These are phyloP conservation scores for Forsythia viridissima DNA, from an alignment of 257 asterid species.

Conservation along the genomic window DNA sequence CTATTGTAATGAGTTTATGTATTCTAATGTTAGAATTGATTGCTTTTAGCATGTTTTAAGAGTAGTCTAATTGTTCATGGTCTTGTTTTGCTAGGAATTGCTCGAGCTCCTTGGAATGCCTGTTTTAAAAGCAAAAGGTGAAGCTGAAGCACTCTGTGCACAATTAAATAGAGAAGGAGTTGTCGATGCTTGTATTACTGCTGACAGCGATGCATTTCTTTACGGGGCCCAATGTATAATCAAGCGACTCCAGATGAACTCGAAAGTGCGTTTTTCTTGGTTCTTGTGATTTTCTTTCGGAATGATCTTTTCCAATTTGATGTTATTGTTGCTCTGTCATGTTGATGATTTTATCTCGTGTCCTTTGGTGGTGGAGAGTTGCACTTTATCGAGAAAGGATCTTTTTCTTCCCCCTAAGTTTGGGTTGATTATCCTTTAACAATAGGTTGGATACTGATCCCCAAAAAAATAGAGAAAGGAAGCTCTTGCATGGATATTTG, in stretches of 20 bases:
- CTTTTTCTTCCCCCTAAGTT: not conserved
- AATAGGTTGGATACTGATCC: not conserved
- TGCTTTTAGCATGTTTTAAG: slow-evolving; percentile 2
- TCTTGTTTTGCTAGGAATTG: slow-evolving; percentile 56
- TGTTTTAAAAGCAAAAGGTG: slow-evolving; percentile 77
- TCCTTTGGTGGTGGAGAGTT: slow-evolving; percentile 6
- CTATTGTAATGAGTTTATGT: not conserved
- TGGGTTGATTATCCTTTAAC: not conserved
- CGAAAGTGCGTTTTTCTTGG: slow-evolving; percentile 49
- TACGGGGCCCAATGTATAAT: slow-evolving; percentile 84
- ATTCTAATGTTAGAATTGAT: not conserved
- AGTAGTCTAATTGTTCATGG: slow-evolving; percentile 18
- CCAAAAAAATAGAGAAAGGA: not conserved
- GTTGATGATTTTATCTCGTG: not conserved
- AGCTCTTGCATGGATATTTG: not conserved
- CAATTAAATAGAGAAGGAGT: slow-evolving; percentile 76
- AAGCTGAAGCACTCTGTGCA: slow-evolving; percentile 98
- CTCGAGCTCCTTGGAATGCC: slow-evolving; percentile 94
- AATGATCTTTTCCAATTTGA: slow-evolving; percentile 2
- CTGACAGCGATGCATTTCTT: slow-evolving; percentile 91
- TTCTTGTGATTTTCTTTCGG: slow-evolving; percentile 12
- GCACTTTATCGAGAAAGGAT: not conserved
- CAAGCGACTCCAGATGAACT: slow-evolving; percentile 70
- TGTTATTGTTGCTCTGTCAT: not conserved
- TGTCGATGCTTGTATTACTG: slow-evolving; percentile 92